phyloP scores from a whole-genome alignment of 345 rosid genomes.

The Euphorbia lathyris region DNA sequence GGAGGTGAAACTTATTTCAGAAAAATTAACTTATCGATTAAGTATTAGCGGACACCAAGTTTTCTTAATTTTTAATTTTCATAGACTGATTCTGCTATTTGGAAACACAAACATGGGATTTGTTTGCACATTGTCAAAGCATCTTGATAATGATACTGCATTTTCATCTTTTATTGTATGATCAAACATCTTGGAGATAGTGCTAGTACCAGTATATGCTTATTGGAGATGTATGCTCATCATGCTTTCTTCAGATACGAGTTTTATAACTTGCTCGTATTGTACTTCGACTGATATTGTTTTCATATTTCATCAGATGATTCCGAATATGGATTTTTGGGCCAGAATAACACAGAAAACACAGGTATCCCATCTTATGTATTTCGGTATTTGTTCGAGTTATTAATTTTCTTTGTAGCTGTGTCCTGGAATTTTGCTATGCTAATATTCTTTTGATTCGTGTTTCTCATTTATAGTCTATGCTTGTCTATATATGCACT shows the following conservation, averaged over 20 bases:
- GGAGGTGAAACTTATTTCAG: background rate
- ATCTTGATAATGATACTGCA: background rate
- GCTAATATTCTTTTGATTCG: background rate
- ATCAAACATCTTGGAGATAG: too few relatives aligned
- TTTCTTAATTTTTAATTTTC: background rate
- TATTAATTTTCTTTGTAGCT: background rate
- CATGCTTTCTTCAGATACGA: background rate
- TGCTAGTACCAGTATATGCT: too few relatives aligned
- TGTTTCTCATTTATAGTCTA: too few relatives aligned
- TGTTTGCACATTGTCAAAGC: background rate
- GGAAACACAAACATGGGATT: background rate
- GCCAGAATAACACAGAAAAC: constrained; percentile 62
- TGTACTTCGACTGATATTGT: background rate
- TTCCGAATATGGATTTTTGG: constrained; percentile 89
- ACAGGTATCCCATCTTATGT: constrained; percentile 47
- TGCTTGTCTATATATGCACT: background rate
- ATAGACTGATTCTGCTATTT: background rate
- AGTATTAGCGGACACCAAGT: background rate
- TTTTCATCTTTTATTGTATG: too few relatives aligned
- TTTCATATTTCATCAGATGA: constrained; percentile 43
- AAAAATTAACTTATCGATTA: background rate
- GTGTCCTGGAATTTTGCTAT: background rate
- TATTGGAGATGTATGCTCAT: background rate
- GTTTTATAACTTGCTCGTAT: too few relatives aligned
- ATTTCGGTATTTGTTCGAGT: background rate